Conservation (phyloP, 2,329 filamentous ascomycete species). For the Aspergillus neotritici region DNA sequence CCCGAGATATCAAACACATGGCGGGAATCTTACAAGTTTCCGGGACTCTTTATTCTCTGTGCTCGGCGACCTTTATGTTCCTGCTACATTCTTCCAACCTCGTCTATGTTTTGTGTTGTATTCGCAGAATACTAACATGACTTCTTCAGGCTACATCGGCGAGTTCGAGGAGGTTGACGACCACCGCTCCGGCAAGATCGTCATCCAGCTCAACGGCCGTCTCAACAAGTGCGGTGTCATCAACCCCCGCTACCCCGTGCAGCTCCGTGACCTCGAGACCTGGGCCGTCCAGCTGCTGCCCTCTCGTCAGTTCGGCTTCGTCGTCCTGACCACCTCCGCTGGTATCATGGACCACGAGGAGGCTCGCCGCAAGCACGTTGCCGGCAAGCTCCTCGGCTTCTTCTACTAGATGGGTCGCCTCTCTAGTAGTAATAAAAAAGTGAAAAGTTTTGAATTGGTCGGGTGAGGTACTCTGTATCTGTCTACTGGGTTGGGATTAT, state of each 20-base stretch:
- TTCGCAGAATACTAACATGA: too few relatives aligned
- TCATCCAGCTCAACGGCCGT: conserved; percentile 98
- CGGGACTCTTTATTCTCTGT: conserved; percentile 53
- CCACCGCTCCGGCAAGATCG: conserved; percentile 99
- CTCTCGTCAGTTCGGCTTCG: conserved; percentile 99
- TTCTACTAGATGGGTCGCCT: conserved; percentile 69
- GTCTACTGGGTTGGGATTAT: background rate
- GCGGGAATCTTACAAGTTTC: conserved; percentile 97
- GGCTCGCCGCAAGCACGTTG: conserved; percentile 96
- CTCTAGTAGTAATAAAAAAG: conserved; percentile 15
- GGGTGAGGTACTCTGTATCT: background rate
- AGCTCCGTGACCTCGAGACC: conserved; percentile 96
- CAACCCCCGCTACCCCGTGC: conserved; percentile 98
- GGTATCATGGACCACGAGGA: conserved; percentile 99
- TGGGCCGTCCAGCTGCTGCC: conserved; percentile 99
- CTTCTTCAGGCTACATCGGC: conserved; percentile 80
- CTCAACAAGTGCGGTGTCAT: conserved; percentile 99
- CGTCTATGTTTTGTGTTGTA: conserved; percentile 8
- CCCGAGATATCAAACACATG: conserved; percentile 82
- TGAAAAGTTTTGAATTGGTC: conserved; percentile 20
- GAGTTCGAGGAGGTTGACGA: conserved; percentile 99
- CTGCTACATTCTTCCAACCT: conserved; percentile 70
- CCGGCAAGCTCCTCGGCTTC: conserved; percentile 99
- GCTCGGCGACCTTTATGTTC: conserved; percentile 88
- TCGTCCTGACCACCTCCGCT: conserved; percentile 97